These are phyloP conservation scores for Jacaranda mimosifolia DNA, from an alignment of 257 asterid species.

Conservation along the genomic window DNA sequence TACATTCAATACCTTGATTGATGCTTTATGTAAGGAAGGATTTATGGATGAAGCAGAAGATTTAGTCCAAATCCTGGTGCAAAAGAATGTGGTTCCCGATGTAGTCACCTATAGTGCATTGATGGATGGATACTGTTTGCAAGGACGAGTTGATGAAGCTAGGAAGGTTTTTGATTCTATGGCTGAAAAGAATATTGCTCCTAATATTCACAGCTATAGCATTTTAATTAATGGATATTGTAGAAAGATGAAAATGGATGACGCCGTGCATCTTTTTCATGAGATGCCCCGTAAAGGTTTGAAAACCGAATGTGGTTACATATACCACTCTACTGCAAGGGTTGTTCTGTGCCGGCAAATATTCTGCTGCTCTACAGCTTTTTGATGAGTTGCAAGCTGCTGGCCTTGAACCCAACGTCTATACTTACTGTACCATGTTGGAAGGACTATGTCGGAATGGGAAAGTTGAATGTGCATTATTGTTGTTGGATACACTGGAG, in stretches of 20 bases:
- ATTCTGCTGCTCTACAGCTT: constrained; percentile 18
- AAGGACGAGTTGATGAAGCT: constrained; percentile 17
- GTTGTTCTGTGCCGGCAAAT: neutral
- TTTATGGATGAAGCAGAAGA: neutral
- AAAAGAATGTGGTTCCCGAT: neutral
- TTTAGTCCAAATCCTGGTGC: neutral
- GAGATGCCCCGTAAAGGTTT: constrained; percentile 39
- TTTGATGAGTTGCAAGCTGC: constrained; percentile 34
- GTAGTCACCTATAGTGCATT: neutral
- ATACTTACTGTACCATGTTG: too few relatives aligned
- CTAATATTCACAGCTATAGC: too few relatives aligned
- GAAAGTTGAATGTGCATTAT: constrained; percentile 28
- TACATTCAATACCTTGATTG: neutral
- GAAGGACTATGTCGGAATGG: constrained; percentile 37
- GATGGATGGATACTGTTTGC: too few relatives aligned
- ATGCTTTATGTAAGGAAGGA: constrained; percentile 16
- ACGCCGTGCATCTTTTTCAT: too few relatives aligned
- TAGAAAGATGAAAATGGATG: too few relatives aligned
- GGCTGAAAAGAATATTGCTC: constrained; percentile 18
- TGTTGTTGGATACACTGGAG: too few relatives aligned
- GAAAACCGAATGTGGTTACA: neutral
- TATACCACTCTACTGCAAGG: neutral
- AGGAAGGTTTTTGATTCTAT: constrained; percentile 15
- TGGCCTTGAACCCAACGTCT: constrained; percentile 30
- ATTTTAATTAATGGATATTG: too few relatives aligned